Evolutionary conservation across 208 protist genomes (phyloP).

Genomic region (Kentomonas sorsogonicus): DNA sequence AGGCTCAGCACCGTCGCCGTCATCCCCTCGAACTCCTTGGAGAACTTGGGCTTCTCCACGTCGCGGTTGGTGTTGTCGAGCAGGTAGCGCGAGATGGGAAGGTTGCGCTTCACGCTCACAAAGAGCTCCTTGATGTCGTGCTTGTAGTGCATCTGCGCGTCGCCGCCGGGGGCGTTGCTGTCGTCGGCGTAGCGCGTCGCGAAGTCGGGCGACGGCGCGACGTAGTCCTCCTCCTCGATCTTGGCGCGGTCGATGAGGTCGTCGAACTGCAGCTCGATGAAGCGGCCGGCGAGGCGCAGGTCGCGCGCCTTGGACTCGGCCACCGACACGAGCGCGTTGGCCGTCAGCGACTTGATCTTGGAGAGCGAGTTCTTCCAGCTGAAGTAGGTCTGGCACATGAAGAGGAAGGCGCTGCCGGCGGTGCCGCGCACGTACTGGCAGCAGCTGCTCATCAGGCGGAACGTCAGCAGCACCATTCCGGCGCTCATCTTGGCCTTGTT

Average conservation of each 20-base stretch:
- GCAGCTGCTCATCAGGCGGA: slow-evolving; percentile 84
- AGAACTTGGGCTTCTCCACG: slow-evolving; percentile 40
- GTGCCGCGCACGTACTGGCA: slow-evolving; percentile 70
- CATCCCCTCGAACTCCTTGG: slow-evolving; percentile 70
- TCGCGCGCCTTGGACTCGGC: slow-evolving; percentile 76
- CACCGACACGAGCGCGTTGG: slow-evolving; percentile 76
- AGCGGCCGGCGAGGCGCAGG: slow-evolving; percentile 70
- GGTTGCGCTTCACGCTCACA: slow-evolving; percentile 49
- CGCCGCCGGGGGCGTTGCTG: slow-evolving; percentile 38
- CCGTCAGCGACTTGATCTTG: slow-evolving; percentile 69
- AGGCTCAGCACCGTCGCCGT: slow-evolving; percentile 61
- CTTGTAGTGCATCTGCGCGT: slow-evolving; percentile 51
- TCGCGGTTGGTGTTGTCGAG: slow-evolving; percentile 29
- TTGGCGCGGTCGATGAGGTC: slow-evolving; percentile 57
- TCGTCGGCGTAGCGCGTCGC: slow-evolving; percentile 56
- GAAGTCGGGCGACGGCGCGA: slow-evolving; percentile 33
- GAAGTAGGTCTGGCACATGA: slow-evolving; percentile 80
- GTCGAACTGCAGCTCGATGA: slow-evolving; percentile 81
- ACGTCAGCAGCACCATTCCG: slow-evolving; percentile 72
- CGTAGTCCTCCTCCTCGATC: slow-evolving; percentile 47
- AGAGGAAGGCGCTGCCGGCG: slow-evolving; percentile 49
- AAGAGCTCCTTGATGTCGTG: slow-evolving; percentile 42
- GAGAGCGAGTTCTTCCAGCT: slow-evolving; percentile 62
- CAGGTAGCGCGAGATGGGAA: slow-evolving; percentile 58
- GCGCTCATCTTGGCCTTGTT: slow-evolving; percentile 63